A percentile compares a stretch with the other conserved stretches of the same genome.
Conservation (phyloP, 371 early-diverging fungal species). For the Antonospora locustae region DNA sequence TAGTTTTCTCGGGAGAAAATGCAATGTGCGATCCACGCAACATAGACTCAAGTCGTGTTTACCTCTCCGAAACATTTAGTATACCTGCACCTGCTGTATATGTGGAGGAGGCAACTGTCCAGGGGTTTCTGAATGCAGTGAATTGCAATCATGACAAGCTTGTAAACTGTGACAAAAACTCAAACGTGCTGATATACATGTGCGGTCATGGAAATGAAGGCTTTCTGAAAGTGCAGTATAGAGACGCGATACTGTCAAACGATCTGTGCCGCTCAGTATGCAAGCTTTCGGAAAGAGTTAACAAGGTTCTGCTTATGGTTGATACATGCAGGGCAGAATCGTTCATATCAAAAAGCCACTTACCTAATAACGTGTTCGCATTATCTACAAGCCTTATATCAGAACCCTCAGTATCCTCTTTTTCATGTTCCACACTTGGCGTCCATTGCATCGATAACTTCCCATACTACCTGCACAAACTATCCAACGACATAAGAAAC, state of each 20-base stretch:
- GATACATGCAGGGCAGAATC: conserved; percentile 54
- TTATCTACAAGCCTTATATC: too few relatives aligned
- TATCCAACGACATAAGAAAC: too few relatives aligned
- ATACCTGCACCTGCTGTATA: too few relatives aligned
- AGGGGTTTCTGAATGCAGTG: conserved; percentile 43
- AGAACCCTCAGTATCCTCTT: too few relatives aligned
- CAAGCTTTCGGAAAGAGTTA: conserved; percentile 24
- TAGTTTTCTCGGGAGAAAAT: conserved; percentile 17
- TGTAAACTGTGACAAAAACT: conserved; percentile 18
- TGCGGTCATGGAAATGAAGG: conserved; percentile 52
- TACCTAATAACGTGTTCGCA: too few relatives aligned
- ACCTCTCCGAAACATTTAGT: too few relatives aligned
- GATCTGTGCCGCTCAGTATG: conserved; percentile 45
- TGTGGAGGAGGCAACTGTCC: too few relatives aligned
- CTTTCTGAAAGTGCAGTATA: conserved; percentile 47
- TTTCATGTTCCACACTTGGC: too few relatives aligned
- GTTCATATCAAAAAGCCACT: too few relatives aligned
- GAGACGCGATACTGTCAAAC: conserved; percentile 37
- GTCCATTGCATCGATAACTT: too few relatives aligned
- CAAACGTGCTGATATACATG: conserved; percentile 51
- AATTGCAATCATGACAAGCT: conserved; percentile 31
- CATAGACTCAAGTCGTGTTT: conserved; percentile 4
- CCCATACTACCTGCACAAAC: too few relatives aligned
- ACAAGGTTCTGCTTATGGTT: conserved; percentile 43
- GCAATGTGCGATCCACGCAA: conserved; percentile 12